A percentile compares a stretch with the other conserved stretches of the same genome.
Evolutionary conservation across 345 rosid species (phyloP).

Genomic region (Ailanthus altissimus): DNA sequence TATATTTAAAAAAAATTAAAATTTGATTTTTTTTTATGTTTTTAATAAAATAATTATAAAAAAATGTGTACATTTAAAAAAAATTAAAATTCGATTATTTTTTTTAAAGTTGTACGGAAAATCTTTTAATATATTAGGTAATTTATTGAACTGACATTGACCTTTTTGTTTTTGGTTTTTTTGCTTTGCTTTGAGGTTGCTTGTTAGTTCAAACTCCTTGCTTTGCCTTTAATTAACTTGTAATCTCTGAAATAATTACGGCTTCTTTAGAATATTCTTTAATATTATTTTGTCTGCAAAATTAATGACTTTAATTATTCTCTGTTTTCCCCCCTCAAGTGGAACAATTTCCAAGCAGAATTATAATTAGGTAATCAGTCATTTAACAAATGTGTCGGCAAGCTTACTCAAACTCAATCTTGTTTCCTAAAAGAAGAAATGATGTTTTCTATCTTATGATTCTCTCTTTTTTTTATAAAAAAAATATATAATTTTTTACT

Average conservation of each 20-base stretch:
- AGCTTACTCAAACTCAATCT: not conserved
- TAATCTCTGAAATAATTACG: conserved; percentile 15
- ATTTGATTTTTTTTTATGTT: too few relatives aligned
- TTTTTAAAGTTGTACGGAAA: too few relatives aligned
- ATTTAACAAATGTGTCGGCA: not conserved
- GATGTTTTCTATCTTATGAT: not conserved
- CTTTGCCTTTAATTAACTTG: conserved; percentile 16
- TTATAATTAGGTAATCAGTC: conserved; percentile 21
- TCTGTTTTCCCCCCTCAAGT: not conserved
- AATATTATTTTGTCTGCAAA: not conserved
- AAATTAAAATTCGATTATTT: too few relatives aligned
- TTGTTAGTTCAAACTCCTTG: not conserved
- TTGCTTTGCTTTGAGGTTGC: conserved; percentile 4
- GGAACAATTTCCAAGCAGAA: conserved; percentile 2
- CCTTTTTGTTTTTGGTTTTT: not conserved
- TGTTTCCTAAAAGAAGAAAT: not conserved
- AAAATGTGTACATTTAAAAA: too few relatives aligned
- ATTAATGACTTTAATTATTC: conserved; percentile 15
- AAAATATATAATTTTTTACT: too few relatives aligned
- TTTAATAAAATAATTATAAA: too few relatives aligned
- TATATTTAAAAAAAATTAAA: too few relatives aligned
- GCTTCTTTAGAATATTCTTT: conserved; percentile 22
- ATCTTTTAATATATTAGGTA: not conserved
- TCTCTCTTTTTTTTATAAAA: not conserved
- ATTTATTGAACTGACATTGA: not conserved